Base-by-base conservation (phyloP, 352 stramenopile genomes). In the Globisporangium nunn region DNA sequence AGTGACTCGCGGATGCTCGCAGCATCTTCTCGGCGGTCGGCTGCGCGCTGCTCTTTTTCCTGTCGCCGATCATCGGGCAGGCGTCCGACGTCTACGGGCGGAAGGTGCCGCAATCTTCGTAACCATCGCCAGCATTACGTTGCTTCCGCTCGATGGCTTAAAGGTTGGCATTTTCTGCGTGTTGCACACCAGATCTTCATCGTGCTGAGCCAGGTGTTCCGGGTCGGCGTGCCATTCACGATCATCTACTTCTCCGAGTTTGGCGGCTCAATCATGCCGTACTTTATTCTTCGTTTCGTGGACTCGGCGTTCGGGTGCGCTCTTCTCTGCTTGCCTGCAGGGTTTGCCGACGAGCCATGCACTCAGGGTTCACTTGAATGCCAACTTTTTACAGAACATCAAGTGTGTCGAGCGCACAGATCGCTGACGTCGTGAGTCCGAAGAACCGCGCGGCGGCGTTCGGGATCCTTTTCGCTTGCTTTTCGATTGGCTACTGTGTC, bases 71-170 rank as follows among this genome's bases (percentile, higher is more conserved):
- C 40, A 66, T 93, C 2, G 83, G 83, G 1, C 81, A 88, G 59
- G 77, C 75, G 15, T 93, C 83, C 0, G 83, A 93, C 59, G 57
- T 72, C 4, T 86, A 88, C 61, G 83, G 83, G 29, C 77, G 83
- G 52, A 93, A 91, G 78, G 82, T 93, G 56, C 15, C 23, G 23
- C 23, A 23, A 23, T 23, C 23, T 23, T 23, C 23, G 23, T 23
- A 23, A 23, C 23, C 23, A 23, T 23, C 23, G 23, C 23, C 23
- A 23, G 23, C 23, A 23, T 23, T 23, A 23, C 23, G 23, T 23
- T 23, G 23, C 23, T 23, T 23, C 23, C 23, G 23, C 23, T 23
- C 23, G 23, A 23, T 23, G 23, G 23, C 23, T 23, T 23, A 23
- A 23, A 23, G 23, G 23, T 23, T 23, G 23, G 23, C 23, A 23